Conservation (phyloP, 305 asterid species). For the Caryopteris hybrid region DNA sequence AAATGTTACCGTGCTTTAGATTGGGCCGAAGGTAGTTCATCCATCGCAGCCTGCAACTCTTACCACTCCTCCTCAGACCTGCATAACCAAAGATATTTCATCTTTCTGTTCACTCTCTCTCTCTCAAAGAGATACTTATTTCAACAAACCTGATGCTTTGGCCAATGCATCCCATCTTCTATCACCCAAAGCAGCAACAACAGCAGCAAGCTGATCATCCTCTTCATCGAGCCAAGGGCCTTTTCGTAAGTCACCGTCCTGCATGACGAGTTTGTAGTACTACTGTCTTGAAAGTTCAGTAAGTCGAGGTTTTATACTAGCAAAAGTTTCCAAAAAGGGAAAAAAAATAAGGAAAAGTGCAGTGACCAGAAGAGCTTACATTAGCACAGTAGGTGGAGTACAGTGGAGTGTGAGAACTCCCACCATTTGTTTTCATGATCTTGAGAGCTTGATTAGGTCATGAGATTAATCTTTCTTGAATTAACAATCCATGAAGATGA, state of each 20-base stretch:
- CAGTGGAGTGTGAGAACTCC: slow-evolving; percentile 38
- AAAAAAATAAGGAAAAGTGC: not conserved
- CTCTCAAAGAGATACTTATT: not conserved
- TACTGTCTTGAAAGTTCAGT: not conserved
- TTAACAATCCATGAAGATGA: slow-evolving; percentile 7
- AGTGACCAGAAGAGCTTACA: slow-evolving; percentile 37
- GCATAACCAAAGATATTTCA: not conserved
- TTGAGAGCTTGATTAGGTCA: not conserved
- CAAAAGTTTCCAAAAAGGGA: slow-evolving; percentile 23
- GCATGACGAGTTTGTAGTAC: slow-evolving; percentile 24
- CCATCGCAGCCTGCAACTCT: slow-evolving; percentile 82
- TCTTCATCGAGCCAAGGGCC: slow-evolving; percentile 81
- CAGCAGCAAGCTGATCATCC: slow-evolving; percentile 44
- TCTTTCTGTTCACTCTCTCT: not conserved
- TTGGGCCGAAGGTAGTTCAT: slow-evolving; percentile 72
- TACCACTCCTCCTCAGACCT: slow-evolving; percentile 67
- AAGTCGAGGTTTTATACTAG: slow-evolving; percentile 31
- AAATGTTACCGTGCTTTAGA: slow-evolving; percentile 57
- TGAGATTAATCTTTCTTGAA: not conserved
- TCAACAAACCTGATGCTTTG: slow-evolving; percentile 55
- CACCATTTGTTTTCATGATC: slow-evolving; percentile 29
- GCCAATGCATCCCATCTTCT: slow-evolving; percentile 81
- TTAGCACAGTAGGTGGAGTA: slow-evolving; percentile 44
- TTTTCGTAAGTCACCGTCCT: slow-evolving; percentile 39
- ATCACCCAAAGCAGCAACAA: slow-evolving; percentile 50